A percentile compares a stretch with the other conserved stretches of the same genome.
These are phyloP conservation scores for Thielaviopsis punctulata DNA, from an alignment of 2,329 filamentous ascomycete species.

Conservation along the genomic window DNA sequence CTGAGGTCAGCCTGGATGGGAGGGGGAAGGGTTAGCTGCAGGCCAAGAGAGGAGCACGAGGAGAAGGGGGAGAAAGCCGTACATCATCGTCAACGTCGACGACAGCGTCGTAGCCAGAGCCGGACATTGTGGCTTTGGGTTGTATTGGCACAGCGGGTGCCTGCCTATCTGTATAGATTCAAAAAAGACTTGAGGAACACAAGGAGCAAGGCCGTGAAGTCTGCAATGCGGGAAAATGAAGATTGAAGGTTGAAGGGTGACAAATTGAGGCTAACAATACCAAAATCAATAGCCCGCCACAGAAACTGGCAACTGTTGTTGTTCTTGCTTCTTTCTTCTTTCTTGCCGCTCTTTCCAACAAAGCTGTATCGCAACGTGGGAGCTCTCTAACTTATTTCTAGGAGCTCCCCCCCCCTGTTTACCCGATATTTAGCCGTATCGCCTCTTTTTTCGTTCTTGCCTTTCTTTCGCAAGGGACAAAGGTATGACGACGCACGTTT, in stretches of 20 bases:
- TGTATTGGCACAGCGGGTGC: not conserved
- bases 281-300: too few species aligned
- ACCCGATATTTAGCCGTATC: not conserved
- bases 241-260: too few species aligned
- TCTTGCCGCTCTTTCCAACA: too few species aligned
- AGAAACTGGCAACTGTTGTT: too few species aligned
- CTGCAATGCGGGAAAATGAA: not conserved
- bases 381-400: too few species aligned
- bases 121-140: conserved; percentile 40
- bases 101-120: conserved; percentile 89
- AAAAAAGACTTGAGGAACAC: too few species aligned
- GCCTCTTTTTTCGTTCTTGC: not conserved
- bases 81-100: conserved; percentile 96
- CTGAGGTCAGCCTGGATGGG: conserved; percentile 69
- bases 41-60: conserved; percentile 12
- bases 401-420: not conserved
- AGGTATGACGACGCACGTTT: too few species aligned
- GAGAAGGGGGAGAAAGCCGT: conserved; percentile 13
- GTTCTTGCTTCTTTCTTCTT: too few species aligned
- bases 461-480: too few species aligned
- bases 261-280: too few species aligned
- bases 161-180: not conserved
- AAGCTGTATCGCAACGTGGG: conserved; percentile 7
- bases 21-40: conserved; percentile 11
- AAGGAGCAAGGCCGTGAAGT: not conserved